Evolutionary conservation across 2,329 filamentous ascomycete genomes (phyloP), one percentile per base, ranked within the genome.

Genomic region (Balansia obtecta): DNA sequence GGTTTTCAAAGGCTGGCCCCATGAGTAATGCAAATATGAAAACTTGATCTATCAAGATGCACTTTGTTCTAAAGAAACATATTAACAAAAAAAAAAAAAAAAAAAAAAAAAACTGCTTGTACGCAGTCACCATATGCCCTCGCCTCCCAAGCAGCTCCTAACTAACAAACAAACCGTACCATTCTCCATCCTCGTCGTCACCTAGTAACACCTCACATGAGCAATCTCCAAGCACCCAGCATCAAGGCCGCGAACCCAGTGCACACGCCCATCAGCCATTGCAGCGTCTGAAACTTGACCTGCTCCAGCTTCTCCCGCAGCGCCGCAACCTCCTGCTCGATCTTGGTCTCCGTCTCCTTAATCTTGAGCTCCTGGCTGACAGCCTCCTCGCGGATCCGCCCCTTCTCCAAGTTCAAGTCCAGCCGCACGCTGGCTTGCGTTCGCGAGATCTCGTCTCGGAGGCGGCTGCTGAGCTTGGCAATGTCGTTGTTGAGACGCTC

Each of bases 311-410:
- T 85, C 73, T 97, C 93, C 57, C 88, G 76, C 63, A 98, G 67
- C 33, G 86, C 85, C 40, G 91, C 91, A 49, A 93, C 89, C 73
- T 97, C 93, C 71, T 97, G 91, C 73, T 98, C 93, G 61, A 98
- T 97, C 69, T 94, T 84, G 52, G 90, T 95, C 72, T 98, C 93
- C 12, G 93, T 97, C 77, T 98, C 93, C 73, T 95, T 96, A 62
- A 98, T 88, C 73, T 95, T 94, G 69, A 98, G 81, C 68, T 98
- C 93, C 71, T 97, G 93, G 52, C 86, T 85, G 57, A 95, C 94
- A 16, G 90, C 89, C 73, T 98, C 93, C 70, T 98, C 93, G 54
- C 93, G 76, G 58, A 97, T 98, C 55, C 93, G 79, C 13, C 93
- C 93, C 72, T 98, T 98, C 64, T 98, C 93, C 44, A 98, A 72